Evolutionary conservation across 148 eudicot species (phyloP).

Genomic region (Cornus florida): DNA sequence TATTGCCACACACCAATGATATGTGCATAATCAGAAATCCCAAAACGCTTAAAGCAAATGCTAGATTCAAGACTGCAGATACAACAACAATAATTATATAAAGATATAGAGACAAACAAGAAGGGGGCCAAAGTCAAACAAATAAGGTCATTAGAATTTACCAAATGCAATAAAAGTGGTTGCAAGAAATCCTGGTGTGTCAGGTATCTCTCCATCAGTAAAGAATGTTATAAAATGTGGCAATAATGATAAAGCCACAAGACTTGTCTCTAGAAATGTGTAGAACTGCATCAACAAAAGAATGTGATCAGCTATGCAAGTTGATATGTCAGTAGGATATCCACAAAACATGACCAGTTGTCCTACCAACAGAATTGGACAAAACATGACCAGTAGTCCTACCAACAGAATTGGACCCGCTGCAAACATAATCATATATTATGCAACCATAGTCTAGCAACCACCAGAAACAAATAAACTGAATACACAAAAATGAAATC

Average conservation of each 20-base stretch:
- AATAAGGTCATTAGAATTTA: slow-evolving; percentile 29
- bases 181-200: slow-evolving; percentile 80
- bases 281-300: slow-evolving; percentile 72
- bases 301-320: slow-evolving; percentile 8
- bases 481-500: not conserved
- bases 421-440: not conserved
- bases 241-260: slow-evolving; percentile 73
- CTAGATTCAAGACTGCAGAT: slow-evolving; percentile 80
- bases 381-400: not conserved
- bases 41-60: slow-evolving; percentile 87
- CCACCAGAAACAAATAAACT: not conserved
- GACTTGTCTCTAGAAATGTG: slow-evolving; percentile 86
- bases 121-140: not conserved
- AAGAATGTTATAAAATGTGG: slow-evolving; percentile 91
- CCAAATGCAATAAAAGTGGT: slow-evolving; percentile 98
- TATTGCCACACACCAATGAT: slow-evolving; percentile 79
- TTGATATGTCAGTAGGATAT: not conserved
- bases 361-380: not conserved
- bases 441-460: not conserved
- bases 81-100: slow-evolving; percentile 15
- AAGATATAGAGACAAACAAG: not conserved
- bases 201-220: slow-evolving; percentile 89
- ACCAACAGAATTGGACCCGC: not conserved
- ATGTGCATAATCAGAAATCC: slow-evolving; percentile 98
- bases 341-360: not conserved